Conservation (phyloP, 371 early-diverging fungal species). For the Mortierella sp. region DNA sequence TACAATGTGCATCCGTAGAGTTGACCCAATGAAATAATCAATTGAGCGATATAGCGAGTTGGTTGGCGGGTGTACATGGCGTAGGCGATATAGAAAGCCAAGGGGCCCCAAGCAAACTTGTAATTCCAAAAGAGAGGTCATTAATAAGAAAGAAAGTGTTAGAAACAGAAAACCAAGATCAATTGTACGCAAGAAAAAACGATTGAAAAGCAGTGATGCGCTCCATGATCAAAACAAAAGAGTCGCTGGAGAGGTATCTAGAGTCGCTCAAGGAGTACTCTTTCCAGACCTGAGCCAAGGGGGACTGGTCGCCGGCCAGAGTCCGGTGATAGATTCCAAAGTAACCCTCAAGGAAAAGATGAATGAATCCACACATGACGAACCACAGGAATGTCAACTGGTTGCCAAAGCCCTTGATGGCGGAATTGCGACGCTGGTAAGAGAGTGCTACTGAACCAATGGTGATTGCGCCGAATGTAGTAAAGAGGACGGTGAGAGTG, state of each 20-base stretch:
- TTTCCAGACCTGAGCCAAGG: constrained; percentile 91
- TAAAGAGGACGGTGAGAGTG: constrained; percentile 59
- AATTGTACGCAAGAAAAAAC: neutral
- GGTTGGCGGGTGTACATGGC: constrained; percentile 72
- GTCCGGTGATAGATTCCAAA: constrained; percentile 74
- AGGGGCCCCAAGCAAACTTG: constrained; percentile 84
- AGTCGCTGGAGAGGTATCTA: constrained; percentile 85
- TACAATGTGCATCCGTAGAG: constrained; percentile 85
- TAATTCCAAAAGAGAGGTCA: neutral
- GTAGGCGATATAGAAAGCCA: constrained; percentile 76
- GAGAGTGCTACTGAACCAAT: constrained; percentile 41
- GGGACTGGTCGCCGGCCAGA: constrained; percentile 72
- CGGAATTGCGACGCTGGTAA: constrained; percentile 44
- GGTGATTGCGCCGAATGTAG: constrained; percentile 52
- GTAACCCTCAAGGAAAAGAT: constrained; percentile 90
- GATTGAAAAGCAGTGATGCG: constrained; percentile 76
- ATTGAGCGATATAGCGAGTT: constrained; percentile 76
- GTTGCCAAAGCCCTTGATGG: constrained; percentile 28
- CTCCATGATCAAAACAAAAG: constrained; percentile 86
- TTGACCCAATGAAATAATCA: constrained; percentile 79
- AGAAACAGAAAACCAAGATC: neutral
- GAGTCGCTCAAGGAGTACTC: constrained; percentile 93
- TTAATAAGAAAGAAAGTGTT: no score
- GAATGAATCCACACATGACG: constrained; percentile 79
- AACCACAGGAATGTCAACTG: constrained; percentile 83